Percentiles rank a stretch among this genome's conserved stretches.
These are phyloP conservation scores for Cladophialophora immunda DNA, from an alignment of 2,329 filamentous ascomycete genomes.

Conservation along the genomic window DNA sequence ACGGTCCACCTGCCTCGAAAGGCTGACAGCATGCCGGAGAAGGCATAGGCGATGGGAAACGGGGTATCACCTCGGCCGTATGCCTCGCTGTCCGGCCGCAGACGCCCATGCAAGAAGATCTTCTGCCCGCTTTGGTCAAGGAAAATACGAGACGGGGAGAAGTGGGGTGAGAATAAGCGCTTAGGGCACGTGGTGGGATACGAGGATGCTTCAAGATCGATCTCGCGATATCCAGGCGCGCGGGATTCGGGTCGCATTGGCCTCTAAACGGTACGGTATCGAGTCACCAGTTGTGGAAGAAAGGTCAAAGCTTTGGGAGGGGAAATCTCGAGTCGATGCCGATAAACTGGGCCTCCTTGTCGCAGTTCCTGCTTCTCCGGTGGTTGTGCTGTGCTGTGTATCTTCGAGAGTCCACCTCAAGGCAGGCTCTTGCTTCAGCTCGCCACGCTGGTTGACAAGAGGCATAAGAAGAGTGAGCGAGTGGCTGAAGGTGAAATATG, in stretches of 20 bases:
- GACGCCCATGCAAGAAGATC: slow-evolving; percentile 3
- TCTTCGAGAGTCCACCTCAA: not conserved
- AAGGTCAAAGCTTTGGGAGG: not conserved
- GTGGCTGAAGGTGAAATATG: not conserved
- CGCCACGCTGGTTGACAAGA: not conserved
- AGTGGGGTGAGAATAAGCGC: slow-evolving; percentile 1
- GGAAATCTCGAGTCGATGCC: not conserved
- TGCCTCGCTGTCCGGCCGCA: slow-evolving; percentile 17
- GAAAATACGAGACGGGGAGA: not conserved
- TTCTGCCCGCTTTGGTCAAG: not conserved
- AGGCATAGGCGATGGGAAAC: not conserved
- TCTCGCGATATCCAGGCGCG: slow-evolving; percentile 14
- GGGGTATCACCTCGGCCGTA: slow-evolving; percentile 16
- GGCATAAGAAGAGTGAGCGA: not conserved
- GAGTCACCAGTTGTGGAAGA: not conserved
- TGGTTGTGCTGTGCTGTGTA: not conserved
- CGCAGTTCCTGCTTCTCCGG: not conserved
- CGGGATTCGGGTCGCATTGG: not conserved
- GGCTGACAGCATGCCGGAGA: not conserved
- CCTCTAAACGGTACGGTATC: not conserved
- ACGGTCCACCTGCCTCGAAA: not conserved
- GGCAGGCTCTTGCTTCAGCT: not conserved
- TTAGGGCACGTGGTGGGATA: slow-evolving; percentile 16
- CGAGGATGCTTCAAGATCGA: slow-evolving; percentile 7
- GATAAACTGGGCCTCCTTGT: not conserved